Evolutionary conservation across 176 grass and related monocot species (phyloP), one percentile per base, ranked within the genome.

Genomic region (Hyparrhenia diplandra): DNA sequence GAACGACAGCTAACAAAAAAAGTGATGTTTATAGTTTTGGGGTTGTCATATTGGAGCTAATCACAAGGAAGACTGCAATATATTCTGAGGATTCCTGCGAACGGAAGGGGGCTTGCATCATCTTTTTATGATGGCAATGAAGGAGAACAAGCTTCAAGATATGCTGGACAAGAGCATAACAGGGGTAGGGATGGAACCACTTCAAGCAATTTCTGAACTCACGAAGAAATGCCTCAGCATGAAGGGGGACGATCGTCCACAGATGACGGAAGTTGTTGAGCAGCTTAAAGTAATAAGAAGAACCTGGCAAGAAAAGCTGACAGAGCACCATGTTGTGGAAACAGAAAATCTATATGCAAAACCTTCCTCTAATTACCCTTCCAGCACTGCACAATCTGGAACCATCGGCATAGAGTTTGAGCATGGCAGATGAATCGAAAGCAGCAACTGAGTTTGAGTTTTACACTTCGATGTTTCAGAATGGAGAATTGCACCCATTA

Each of bases 1-100:
- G 52, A 78, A 41, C 74, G 74, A 1, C 83, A 61, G 49, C 67
- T 85, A 71, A 85, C 74, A 78, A 74, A 85, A 42, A 85, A 54
- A 85, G 83, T 78, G 83, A 78, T 78, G 74, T 85, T 71, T 85
- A 85, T 51, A 85, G 83, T 70, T 85, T 78, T n/a, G 74, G 83
- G 27, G 83, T 85, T 46, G 74, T 85, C 65, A 41, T 85, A 25
- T 31, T 78, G 69, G 86, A 88, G 81, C 75, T 88, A 13, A 83
- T 79, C 10, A 84, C 86, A 0, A 67, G 69, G 29, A 88, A 88
- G 39, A 73, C 32, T 1, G 74, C 81, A 39, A 84, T 88, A 28
- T 84, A 79, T 51, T 80, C 25, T 3, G 80, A 88, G 16, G 27
- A 20, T 71, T 7, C 75, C 52, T 36, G 31, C 23, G 80, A 84